Evolutionary conservation across 179 eudicot genomes (phyloP).

Genomic region (Corrigiola litoralis): DNA sequence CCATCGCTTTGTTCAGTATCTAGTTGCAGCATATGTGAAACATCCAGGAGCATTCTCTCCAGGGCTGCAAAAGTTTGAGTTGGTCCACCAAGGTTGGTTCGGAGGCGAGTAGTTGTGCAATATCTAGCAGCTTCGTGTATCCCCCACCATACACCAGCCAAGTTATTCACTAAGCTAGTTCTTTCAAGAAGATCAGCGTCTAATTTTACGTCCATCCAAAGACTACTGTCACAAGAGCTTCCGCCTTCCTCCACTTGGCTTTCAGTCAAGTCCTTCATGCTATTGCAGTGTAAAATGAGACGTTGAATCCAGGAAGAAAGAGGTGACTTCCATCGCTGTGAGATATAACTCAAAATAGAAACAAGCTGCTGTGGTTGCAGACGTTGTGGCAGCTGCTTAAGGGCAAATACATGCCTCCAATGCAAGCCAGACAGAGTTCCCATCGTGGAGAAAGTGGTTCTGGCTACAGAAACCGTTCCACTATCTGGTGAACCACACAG

Average conservation of each 20-base stretch:
- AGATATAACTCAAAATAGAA: slow-evolving; percentile 83
- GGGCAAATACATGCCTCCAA: slow-evolving; percentile 90
- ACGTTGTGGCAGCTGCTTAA: slow-evolving; percentile 82
- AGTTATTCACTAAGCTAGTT: slow-evolving; percentile 54
- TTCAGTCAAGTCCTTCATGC: slow-evolving; percentile 41
- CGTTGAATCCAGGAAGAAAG: slow-evolving; percentile 97
- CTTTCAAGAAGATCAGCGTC: slow-evolving; percentile 68
- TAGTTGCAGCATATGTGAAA: slow-evolving; percentile 80
- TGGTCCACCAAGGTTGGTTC: slow-evolving; percentile 99
- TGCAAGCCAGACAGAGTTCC: slow-evolving; percentile 44
- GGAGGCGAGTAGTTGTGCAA: slow-evolving; percentile 84
- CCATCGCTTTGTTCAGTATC: slow-evolving; percentile 85
- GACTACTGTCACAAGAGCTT: slow-evolving; percentile 30
- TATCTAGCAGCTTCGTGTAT: slow-evolving; percentile 96
- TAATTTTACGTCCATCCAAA: slow-evolving; percentile 54
- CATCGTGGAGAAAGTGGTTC: slow-evolving; percentile 29
- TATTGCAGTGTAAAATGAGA: slow-evolving; percentile 61
- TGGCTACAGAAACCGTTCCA: slow-evolving; percentile 32
- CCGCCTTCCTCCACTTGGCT: slow-evolving; percentile 56
- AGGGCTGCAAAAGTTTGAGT: slow-evolving; percentile 98
- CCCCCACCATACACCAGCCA: slow-evolving; percentile 99
- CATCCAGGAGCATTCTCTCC: slow-evolving; percentile 97
- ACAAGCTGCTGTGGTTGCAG: slow-evolving; percentile 94
- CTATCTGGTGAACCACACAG: slow-evolving; percentile 55
- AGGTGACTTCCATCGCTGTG: slow-evolving; percentile 98